These are phyloP conservation scores for Trichoderma virens DNA, from an alignment of 495 filamentous ascomycete species.

Conservation along the genomic window DNA sequence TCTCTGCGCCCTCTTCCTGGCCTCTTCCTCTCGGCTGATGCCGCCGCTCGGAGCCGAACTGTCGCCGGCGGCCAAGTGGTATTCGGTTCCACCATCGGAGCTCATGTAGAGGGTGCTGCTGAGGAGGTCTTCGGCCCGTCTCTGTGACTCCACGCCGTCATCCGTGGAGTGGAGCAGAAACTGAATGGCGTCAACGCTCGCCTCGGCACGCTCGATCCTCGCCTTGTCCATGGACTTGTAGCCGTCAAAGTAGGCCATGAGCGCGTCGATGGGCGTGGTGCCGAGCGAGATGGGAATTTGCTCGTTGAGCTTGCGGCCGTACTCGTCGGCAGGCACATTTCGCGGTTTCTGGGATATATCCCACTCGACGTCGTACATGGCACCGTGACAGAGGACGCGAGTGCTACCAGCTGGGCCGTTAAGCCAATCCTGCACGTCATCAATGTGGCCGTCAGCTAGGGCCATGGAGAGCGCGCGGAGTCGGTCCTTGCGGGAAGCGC, in stretches of 20 bases:
- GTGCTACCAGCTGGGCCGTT: constrained; percentile 6
- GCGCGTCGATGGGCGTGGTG: constrained; percentile 37
- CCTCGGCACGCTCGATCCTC: neutral
- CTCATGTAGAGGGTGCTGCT: constrained; percentile 25
- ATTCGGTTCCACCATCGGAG: constrained; percentile 23
- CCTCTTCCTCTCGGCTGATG: neutral
- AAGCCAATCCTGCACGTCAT: constrained; percentile 10
- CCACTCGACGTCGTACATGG: constrained; percentile 40
- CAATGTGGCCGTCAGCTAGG: neutral
- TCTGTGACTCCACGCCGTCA: constrained; percentile 29
- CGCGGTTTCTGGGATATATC: constrained; percentile 19
- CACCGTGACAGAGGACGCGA: constrained; percentile 32
- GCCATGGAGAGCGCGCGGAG: neutral
- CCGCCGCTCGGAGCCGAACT: neutral
- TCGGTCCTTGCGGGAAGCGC: too few relatives aligned
- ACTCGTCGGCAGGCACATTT: constrained; percentile 23
- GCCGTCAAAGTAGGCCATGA: constrained; percentile 29
- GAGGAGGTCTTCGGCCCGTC: constrained; percentile 25
- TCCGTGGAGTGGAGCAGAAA: constrained; percentile 22
- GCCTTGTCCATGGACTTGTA: constrained; percentile 12
- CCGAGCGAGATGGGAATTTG: constrained; percentile 30
- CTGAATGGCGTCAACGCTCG: neutral
- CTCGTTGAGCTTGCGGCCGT: constrained; percentile 4
- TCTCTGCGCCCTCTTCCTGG: constrained; percentile 4
- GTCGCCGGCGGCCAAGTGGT: constrained; percentile 12